These are phyloP conservation scores for Eutrema yunnanense DNA, from an alignment of 345 rosid species.

Conservation along the genomic window DNA sequence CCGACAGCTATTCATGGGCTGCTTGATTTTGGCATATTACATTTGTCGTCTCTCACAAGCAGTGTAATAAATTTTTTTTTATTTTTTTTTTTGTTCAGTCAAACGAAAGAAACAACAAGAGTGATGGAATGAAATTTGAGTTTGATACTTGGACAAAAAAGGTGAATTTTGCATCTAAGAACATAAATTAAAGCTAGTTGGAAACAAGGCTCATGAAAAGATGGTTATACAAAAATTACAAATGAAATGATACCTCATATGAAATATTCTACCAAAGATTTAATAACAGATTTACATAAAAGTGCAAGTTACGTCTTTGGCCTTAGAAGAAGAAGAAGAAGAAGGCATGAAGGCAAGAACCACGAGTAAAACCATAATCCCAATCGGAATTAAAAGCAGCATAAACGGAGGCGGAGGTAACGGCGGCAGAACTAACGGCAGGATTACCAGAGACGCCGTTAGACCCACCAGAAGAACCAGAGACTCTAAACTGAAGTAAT, in stretches of 20 bases:
- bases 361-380: conserved; percentile 55
- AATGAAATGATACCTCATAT: background rate
- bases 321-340: conserved; percentile 24
- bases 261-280: background rate
- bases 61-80: no score
- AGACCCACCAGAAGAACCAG: conserved; percentile 46
- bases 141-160: no score
- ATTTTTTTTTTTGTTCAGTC: no score
- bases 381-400: conserved; percentile 71
- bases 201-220: no score
- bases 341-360: conserved; percentile 68
- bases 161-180: no score
- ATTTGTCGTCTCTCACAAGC: no score
- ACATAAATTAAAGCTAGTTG: no score
- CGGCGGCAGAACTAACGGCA: conserved; percentile 73
- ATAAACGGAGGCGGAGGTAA: conserved; percentile 84
- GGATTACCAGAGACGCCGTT: conserved; percentile 60
- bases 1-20: background rate
- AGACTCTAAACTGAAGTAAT: conserved; percentile 56
- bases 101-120: no score
- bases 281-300: conserved; percentile 30
- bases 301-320: conserved; percentile 40
- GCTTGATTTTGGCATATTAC: background rate
- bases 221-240: background rate
- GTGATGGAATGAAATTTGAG: no score